Evolutionary conservation across 2,329 filamentous ascomycete species (phyloP).

Genomic region (Escovopsis sp.): DNA sequence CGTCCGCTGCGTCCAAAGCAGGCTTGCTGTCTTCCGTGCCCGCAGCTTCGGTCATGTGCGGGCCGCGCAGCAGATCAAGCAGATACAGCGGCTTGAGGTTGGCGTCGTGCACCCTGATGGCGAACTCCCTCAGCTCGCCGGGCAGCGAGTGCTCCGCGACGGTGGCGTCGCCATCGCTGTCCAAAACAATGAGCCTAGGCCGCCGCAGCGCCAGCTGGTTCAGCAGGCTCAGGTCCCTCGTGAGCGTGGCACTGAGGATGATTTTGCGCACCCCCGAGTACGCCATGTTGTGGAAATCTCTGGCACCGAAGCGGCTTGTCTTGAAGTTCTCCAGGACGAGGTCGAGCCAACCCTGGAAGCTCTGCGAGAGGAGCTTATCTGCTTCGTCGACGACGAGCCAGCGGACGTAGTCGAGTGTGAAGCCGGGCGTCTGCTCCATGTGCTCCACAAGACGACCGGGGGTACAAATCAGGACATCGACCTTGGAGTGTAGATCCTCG

Average conservation of each 20-base stretch:
- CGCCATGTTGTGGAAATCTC: conserved; percentile 39
- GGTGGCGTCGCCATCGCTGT: conserved; percentile 32
- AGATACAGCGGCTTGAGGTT: conserved; percentile 71
- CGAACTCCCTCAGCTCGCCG: conserved; percentile 45
- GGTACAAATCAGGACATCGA: conserved; percentile 83
- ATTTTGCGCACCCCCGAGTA: conserved; percentile 56
- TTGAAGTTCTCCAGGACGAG: conserved; percentile 51
- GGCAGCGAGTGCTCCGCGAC: conserved; percentile 43
- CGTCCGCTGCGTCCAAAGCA: background rate
- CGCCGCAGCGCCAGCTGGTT: conserved; percentile 56
- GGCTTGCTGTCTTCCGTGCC: background rate
- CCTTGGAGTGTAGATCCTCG: conserved; percentile 49
- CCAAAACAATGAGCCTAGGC: conserved; percentile 64
- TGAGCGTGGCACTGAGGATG: conserved; percentile 85
- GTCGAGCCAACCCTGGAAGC: conserved; percentile 81
- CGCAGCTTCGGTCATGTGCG: conserved; percentile 25
- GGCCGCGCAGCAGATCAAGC: conserved; percentile 54
- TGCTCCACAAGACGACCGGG: conserved; percentile 88
- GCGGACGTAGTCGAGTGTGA: conserved; percentile 60
- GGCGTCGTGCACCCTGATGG: conserved; percentile 52
- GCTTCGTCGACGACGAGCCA: conserved; percentile 93
- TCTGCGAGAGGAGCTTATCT: conserved; percentile 79
- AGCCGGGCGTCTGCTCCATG: conserved; percentile 68
- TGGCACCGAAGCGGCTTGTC: conserved; percentile 29
- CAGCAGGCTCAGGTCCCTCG: conserved; percentile 67